Evolutionary conservation across 192 early-diverging fungal species (phyloP).

Genomic region (Chytriomyces sp.): DNA sequence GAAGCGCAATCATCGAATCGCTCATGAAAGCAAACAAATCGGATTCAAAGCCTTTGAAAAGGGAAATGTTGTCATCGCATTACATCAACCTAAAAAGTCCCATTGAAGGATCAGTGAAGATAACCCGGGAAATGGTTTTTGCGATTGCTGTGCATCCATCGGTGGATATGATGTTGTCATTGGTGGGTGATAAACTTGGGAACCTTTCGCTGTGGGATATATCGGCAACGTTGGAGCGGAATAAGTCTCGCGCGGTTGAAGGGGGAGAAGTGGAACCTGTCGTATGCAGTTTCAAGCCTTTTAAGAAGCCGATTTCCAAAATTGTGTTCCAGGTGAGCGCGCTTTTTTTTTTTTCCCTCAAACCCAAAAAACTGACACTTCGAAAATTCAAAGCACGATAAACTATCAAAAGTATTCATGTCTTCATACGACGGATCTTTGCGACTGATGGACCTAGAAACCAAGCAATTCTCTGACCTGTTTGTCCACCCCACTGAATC

Average conservation of each 20-base stretch:
- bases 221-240: constrained; percentile 32
- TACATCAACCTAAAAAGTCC: constrained; percentile 1
- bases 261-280: constrained; percentile 51
- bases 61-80: not conserved
- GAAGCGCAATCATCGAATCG: not conserved
- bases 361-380: too few species aligned
- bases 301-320: constrained; percentile 54
- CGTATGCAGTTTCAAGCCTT: constrained; percentile 59
- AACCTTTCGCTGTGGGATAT: constrained; percentile 24
- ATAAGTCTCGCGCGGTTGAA: not conserved
- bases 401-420: constrained; percentile 55
- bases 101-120: constrained; percentile 37
- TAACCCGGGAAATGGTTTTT: constrained; percentile 37
- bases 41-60: not conserved
- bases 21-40: not conserved
- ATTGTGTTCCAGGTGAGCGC: constrained; percentile 43
- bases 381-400: constrained; percentile 30
- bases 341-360: too few species aligned
- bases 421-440: constrained; percentile 68
- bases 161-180: constrained; percentile 62
- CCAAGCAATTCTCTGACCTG: constrained; percentile 54
- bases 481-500: constrained; percentile 53
- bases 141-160: constrained; percentile 62
- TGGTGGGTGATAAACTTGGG: constrained; percentile 49
- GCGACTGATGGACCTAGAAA: constrained; percentile 64